Base-by-base conservation (phyloP, 73 alveolate genomes). In the Paraurostyla sp. region DNA sequence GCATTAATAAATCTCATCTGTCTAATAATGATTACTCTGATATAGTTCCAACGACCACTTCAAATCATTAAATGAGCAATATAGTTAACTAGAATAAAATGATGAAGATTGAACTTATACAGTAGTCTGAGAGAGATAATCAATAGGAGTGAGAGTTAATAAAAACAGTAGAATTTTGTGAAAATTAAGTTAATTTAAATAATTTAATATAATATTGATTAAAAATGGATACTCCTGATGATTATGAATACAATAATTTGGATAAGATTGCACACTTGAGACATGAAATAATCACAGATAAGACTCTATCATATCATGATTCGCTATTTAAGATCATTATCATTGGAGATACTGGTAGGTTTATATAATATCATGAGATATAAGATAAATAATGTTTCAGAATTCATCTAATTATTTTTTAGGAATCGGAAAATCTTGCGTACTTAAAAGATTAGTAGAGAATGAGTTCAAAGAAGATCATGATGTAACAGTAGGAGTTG, bases 401-500 rank as follows among this genome's bases (percentile, higher is more conserved):
- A 46, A 46, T 46, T 16, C 22, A 46, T 16, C 58, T 20, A 46
- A 20, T 46, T 46, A 15, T n/a, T n/a, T n/a, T n/a, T n/a, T 40
- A 84, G 95, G 95, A 16, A 84, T 90, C 16, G 95, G 95, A 18
- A 90, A 90, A 69, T 83, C 93, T 27, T 90, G 93, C 58, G 71
- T 90, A 4, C 42, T 90, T 46, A 83, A 42, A 71, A 30, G 92
- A 18, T 60, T 90, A 30, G 81, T 84, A 38, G 88, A 90, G 45
- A 80, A 92, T 52, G 94, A 76, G 2, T 85, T 87, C 87, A 76
- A 76, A 71, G 91, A 76, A 76, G 93, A 86, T 57, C 95, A 93
- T 69, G 96, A 95, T 85, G 96, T 94, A 48, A 96, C 99, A 0
- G 94, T 96, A 15, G 99, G 99, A 0, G 99, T 96, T 0, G 99